A percentile compares a stretch with the other conserved stretches of the same genome.
phyloP scores from a whole-genome alignment of 169 alveolate genomes.

The Eimeria sp. region DNA sequence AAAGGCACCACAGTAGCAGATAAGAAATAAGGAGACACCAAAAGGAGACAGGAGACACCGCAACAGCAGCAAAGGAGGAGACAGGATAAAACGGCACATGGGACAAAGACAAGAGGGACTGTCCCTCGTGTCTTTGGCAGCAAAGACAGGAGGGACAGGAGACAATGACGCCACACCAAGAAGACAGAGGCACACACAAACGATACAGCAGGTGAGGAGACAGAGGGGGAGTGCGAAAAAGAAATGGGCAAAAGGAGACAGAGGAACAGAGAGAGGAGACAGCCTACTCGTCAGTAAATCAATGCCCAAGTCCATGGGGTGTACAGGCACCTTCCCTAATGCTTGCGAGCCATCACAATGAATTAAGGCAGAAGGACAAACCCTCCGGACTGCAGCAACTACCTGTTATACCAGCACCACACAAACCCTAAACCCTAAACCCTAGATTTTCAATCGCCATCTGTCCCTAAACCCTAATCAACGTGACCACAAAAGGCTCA shows the following conservation, averaged over 20 bases:
- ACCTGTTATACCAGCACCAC: slow-evolving; percentile 11
- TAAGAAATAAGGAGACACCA: not conserved
- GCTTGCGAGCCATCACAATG: slow-evolving; percentile 80
- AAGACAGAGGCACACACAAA: not conserved
- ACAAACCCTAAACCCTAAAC: not conserved
- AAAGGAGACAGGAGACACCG: not conserved
- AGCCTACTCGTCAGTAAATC: slow-evolving; percentile 61
- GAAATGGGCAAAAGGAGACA: not conserved
- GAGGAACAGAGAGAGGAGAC: not conserved
- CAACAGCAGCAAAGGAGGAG: not conserved
- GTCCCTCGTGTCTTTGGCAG: too few relatives aligned
- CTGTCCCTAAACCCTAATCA: too few relatives aligned
- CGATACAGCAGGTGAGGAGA: too few relatives aligned
- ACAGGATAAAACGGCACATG: not conserved
- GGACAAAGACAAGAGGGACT: too few relatives aligned
- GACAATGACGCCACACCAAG: not conserved
- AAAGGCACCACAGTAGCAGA: not conserved
- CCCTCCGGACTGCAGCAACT: not conserved
- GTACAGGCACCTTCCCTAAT: slow-evolving; percentile 71
- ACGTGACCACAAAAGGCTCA: too few relatives aligned
- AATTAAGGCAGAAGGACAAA: slow-evolving; percentile 31
- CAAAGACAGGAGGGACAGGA: not conserved
- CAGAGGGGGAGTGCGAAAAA: too few relatives aligned
- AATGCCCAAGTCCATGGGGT: slow-evolving; percentile 8
- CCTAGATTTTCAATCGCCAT: too few relatives aligned